A percentile compares a stretch with the other conserved stretches of the same genome.
Conservation (phyloP, 179 eudicot species). For the Dionaea muscipula region DNA sequence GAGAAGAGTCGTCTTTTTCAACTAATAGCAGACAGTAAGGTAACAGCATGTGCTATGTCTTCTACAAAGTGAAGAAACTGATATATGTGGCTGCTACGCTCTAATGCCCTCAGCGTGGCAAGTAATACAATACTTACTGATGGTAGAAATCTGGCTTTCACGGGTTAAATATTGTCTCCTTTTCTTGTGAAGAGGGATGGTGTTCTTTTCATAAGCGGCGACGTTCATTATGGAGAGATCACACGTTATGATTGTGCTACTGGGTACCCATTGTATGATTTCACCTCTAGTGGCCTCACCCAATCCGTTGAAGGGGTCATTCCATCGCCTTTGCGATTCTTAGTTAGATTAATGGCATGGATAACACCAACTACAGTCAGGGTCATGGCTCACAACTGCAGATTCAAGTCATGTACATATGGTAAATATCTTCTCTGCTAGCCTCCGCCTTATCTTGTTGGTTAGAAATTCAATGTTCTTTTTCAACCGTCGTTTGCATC, state of each 20-base stretch:
- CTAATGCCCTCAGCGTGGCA: too few species aligned
- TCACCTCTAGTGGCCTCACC: slow-evolving; percentile 71
- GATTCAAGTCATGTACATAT: slow-evolving; percentile 54
- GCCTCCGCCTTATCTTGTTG: slow-evolving; percentile 5
- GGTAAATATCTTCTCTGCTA: too few species aligned
- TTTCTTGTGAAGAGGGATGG: slow-evolving; percentile 39
- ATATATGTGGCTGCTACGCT: background rate
- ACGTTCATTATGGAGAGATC: slow-evolving; percentile 72
- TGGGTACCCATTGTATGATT: slow-evolving; percentile 57
- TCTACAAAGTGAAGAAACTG: too few species aligned
- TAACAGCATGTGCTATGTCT: slow-evolving; percentile 7
- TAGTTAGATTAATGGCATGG: slow-evolving; percentile 50
- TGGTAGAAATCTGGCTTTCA: too few species aligned
- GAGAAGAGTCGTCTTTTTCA: slow-evolving; percentile 51
- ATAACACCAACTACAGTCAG: slow-evolving; percentile 49
- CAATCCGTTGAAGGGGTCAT: slow-evolving; percentile 56
- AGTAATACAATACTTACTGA: too few species aligned
- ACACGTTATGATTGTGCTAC: slow-evolving; percentile 45
- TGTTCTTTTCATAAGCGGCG: slow-evolving; percentile 60
- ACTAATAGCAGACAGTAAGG: slow-evolving; percentile 59
- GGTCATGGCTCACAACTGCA: slow-evolving; percentile 37
- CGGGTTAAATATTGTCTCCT: slow-evolving; percentile 2
- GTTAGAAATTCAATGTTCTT: background rate
- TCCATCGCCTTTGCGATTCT: slow-evolving; percentile 30
- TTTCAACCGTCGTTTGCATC: background rate